Evolutionary conservation across 352 stramenopile genomes (phyloP).

Genomic region (Pythium brassicae): DNA sequence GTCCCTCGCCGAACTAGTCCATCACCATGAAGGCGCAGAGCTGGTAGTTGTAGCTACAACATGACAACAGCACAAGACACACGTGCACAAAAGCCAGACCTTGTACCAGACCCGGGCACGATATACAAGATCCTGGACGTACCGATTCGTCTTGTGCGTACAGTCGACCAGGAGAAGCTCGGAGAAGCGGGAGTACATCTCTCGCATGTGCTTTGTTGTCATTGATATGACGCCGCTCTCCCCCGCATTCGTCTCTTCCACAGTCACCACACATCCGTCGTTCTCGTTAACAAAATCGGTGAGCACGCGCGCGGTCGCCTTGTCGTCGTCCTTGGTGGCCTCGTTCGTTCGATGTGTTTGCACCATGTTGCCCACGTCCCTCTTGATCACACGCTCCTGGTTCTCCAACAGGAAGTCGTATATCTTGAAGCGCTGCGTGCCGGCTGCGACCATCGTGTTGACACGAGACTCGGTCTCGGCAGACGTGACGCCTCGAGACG

Average conservation of each 20-base stretch:
- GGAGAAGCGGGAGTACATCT: conserved; percentile 5
- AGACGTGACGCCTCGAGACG: no score
- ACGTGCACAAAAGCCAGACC: conserved; percentile 2
- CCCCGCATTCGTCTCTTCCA: conserved; percentile 4
- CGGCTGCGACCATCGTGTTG: no score
- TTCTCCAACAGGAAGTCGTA: no score
- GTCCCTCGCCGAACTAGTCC: conserved; percentile 13
- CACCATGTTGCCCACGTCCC: no score
- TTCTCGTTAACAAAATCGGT: neutral
- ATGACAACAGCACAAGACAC: no score
- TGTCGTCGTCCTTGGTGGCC: no score
- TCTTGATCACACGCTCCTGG: no score
- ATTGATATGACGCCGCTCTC: conserved; percentile 16
- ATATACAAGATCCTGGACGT: no score
- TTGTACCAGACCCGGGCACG: neutral
- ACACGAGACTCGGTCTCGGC: no score
- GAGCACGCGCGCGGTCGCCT: no score
- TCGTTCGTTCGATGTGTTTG: no score
- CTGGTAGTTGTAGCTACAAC: conserved; percentile 21
- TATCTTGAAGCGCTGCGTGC: no score
- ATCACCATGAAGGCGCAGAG: conserved; percentile 17
- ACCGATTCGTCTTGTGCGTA: conserved; percentile 20
- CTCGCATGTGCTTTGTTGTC: conserved; percentile 4
- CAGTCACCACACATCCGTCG: neutral
- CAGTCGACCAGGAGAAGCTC: conserved; percentile 16